These are phyloP conservation scores for Epipyxis sp. DNA, from an alignment of 108 stramenopile genomes.

Conservation along the genomic window DNA sequence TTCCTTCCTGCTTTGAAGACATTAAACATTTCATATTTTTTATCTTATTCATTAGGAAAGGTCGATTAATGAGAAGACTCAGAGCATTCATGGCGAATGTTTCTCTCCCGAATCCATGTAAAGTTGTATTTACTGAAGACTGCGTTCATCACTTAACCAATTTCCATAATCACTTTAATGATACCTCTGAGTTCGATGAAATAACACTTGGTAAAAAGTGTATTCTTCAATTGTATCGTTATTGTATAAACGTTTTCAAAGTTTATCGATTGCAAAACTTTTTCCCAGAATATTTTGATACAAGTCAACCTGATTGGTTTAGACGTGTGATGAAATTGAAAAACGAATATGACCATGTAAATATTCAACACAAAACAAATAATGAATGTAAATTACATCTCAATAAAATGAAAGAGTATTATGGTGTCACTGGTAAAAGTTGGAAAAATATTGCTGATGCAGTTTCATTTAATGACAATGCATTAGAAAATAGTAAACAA, in stretches of 20 bases:
- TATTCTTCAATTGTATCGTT: not conserved
- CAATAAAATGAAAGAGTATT: not conserved
- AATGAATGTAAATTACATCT: slow-evolving; percentile 6
- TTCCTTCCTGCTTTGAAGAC: too few species aligned
- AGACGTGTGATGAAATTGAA: not conserved
- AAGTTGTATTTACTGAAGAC: not conserved
- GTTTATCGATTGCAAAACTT: not conserved
- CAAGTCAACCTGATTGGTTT: slow-evolving; percentile 8
- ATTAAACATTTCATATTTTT: too few species aligned
- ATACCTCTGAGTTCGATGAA: not conserved
- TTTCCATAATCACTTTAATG: not conserved
- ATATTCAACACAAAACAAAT: not conserved
- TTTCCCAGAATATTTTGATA: slow-evolving; percentile 26
- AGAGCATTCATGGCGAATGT: not conserved
- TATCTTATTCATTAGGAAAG: too few species aligned
- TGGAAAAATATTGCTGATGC: not conserved
- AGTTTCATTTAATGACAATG: not conserved
- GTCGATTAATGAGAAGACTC: slow-evolving; percentile 2
- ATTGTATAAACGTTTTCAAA: not conserved
- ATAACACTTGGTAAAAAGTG: not conserved
- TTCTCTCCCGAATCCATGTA: not conserved
- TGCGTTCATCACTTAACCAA: not conserved
- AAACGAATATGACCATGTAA: not conserved
- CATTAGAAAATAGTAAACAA: not conserved
- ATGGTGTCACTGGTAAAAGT: not conserved